These are phyloP conservation scores for Xerocomus brunneocitrinus DNA, from an alignment of 768 basidiomycete species.

Conservation along the genomic window DNA sequence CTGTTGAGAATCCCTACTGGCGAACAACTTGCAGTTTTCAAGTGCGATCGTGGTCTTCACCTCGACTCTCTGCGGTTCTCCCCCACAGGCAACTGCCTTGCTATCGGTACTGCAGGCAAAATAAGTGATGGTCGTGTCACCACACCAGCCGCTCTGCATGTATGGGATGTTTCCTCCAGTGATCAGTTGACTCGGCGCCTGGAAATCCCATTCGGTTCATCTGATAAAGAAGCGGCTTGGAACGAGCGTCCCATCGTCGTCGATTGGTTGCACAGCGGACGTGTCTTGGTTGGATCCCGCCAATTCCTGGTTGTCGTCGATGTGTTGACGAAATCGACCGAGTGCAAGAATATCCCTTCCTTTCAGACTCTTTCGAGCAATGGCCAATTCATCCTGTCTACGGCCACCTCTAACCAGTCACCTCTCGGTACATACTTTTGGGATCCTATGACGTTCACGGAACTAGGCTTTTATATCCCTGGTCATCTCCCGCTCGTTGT, in stretches of 20 bases:
- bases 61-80: background rate
- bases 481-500: background rate
- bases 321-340: background rate
- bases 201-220: conserved; percentile 1
- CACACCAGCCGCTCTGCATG: background rate
- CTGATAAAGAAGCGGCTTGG: background rate
- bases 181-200: background rate
- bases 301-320: background rate
- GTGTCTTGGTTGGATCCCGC: conserved; percentile 2
- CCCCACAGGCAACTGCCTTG: background rate
- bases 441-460: conserved; percentile 1
- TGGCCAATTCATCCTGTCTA: background rate
- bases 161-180: background rate
- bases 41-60: background rate
- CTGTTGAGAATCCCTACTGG: background rate
- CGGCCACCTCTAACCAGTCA: background rate
- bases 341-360: background rate
- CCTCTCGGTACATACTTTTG: conserved; percentile 1
- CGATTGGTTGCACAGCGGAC: background rate
- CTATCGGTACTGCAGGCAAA: background rate
- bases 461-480: background rate
- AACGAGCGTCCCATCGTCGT: background rate
- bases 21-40: background rate
- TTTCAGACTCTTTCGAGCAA: background rate
- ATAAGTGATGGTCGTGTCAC: background rate